Evolutionary conservation across 371 early-diverging fungal species (phyloP).

Genomic region (Mortierella sp.): DNA sequence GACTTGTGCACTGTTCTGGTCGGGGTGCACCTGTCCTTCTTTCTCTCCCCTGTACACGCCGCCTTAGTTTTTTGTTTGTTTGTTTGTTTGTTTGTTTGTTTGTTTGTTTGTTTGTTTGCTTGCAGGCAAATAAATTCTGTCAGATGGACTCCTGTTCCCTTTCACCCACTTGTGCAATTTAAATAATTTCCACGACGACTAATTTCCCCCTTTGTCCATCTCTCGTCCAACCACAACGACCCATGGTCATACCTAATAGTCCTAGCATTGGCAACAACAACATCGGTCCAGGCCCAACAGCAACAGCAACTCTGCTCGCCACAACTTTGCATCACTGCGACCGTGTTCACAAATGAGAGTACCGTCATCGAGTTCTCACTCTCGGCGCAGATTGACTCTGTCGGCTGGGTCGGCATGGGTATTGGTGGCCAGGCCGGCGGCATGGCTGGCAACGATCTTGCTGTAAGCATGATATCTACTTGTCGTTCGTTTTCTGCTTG

Average conservation of each 20-base stretch:
- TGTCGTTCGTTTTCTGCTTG: neutral
- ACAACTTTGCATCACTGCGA: constrained; percentile 40
- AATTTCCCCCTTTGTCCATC: neutral
- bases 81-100: neutral
- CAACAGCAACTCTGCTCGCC: constrained; percentile 18
- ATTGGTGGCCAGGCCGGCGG: constrained; percentile 24
- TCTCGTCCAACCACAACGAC: neutral
- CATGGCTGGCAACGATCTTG: constrained; percentile 48
- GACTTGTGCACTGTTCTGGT: neutral
- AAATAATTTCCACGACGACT: neutral
- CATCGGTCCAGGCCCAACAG: constrained; percentile 24
- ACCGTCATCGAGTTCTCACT: constrained; percentile 43
- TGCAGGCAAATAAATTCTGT: neutral
- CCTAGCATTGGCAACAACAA: neutral
- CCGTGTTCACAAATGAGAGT: constrained; percentile 38
- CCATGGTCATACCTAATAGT: constrained; percentile 1
- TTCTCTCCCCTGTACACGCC: neutral
- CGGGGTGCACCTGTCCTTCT: neutral
- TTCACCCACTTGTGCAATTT: neutral
- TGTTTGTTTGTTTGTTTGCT: neutral
- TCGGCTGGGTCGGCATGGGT: constrained; percentile 49
- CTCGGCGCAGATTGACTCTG: constrained; percentile 18
- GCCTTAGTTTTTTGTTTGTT: neutral
- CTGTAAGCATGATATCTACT: constrained; percentile 23
- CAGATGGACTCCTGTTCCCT: neutral